Conservation (phyloP, 805 yeast species). For the Maudiozyma barnettii region DNA sequence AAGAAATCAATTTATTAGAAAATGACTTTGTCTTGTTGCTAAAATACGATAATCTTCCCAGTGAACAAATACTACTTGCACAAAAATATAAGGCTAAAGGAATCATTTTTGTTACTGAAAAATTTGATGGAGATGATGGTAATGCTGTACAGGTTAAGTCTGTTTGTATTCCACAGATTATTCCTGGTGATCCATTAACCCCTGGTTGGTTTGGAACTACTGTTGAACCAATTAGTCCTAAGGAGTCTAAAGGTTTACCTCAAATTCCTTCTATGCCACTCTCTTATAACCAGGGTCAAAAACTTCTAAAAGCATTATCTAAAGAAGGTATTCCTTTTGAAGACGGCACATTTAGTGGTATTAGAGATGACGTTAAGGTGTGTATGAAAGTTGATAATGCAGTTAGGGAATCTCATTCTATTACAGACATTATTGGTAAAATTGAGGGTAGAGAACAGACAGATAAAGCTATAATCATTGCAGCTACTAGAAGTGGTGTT, state of each 20-base stretch:
- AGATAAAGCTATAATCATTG: slow-evolving; percentile 64
- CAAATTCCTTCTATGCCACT: slow-evolving; percentile 70
- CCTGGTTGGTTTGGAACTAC: slow-evolving; percentile 59
- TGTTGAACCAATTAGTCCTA: slow-evolving; percentile 34
- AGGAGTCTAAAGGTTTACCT: slow-evolving; percentile 46
- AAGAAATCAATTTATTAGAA: slow-evolving; percentile 31
- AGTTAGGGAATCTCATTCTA: slow-evolving; percentile 46
- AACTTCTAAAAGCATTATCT: slow-evolving; percentile 25
- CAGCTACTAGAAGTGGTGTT: slow-evolving; percentile 72
- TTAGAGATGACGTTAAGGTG: slow-evolving; percentile 9
- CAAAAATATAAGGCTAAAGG: slow-evolving; percentile 50
- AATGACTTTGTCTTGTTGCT: slow-evolving; percentile 48
- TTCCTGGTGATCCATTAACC: slow-evolving; percentile 70
- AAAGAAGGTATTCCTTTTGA: slow-evolving; percentile 22
- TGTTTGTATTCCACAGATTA: slow-evolving; percentile 48
- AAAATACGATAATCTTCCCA: slow-evolving; percentile 45
- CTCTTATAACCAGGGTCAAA: slow-evolving; percentile 59
- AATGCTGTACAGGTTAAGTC: slow-evolving; percentile 32
- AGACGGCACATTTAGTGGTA: slow-evolving; percentile 16
- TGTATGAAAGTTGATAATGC: slow-evolving; percentile 34
- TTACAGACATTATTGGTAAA: slow-evolving; percentile 73
- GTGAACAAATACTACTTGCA: slow-evolving; percentile 47
- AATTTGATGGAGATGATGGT: slow-evolving; percentile 25
- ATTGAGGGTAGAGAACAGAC: slow-evolving; percentile 74
- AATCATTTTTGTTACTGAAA: slow-evolving; percentile 53